Base-by-base conservation (phyloP, 2,329 filamentous ascomycete genomes). In the Aspergillus phoenicis region DNA sequence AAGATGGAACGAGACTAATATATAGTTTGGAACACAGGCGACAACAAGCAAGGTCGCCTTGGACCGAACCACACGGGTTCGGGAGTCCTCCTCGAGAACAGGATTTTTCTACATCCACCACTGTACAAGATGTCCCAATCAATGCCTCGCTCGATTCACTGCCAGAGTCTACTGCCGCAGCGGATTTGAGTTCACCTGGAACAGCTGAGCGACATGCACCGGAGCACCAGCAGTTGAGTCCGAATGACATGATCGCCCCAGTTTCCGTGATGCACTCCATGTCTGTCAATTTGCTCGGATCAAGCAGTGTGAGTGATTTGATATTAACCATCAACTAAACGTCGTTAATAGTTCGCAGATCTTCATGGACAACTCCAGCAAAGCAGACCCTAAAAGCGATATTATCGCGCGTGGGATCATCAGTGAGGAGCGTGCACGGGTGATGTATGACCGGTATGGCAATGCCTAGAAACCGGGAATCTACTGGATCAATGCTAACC, bases 201-300 rank as follows among this genome's bases (percentile, higher is more conserved):
- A 64, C 67, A 2, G 61, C 60, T 20, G 67, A 73, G 52, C 63
- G 70, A 33, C 66, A 67, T 62, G 68, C 70, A 4, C 67, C 68
- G 1, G 73, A 75, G 10, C 69, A 70, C 8, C 73, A 75, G 53
- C 72, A 75, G 15, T 62, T 75, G 11, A 75, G 69, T 26, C 71
- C 73, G 1, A 72, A 73, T 57, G 73, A 75, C 53, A 75, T 75
- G 73, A 75, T 75, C 41, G 73, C 73, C 5, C 73, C 73, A 1
- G 70, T 67, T 2, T 75, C 73, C 8, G 72, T 68, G 2, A 69
- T 75, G 58, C 73, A 75, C 59, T 75, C 73, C 1, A 75, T 75
- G 73, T 75, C 73, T 8, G 71, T 75, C 22, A 75, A 75, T 43
- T 60, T 75, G 13, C 54, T 71, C 1, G 73, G 66, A 8, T 68